phyloP scores from a whole-genome alignment of 495 filamentous ascomycete genomes.

The Daldinia loculata region DNA sequence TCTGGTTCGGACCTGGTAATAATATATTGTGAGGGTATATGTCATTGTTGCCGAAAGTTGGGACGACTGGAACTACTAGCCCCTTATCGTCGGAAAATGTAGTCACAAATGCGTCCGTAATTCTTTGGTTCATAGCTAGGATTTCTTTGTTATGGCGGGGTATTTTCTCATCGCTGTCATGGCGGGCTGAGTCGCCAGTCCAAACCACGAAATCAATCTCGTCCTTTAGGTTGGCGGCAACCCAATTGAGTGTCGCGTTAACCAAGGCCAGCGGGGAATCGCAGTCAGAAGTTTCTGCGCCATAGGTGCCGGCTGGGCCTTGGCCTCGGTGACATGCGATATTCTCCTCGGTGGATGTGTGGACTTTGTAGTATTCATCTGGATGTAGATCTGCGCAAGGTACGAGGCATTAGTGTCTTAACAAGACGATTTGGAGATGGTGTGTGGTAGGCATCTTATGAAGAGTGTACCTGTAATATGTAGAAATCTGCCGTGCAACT shows the following conservation, averaged over 20 bases:
- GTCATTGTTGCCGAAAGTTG: slow-evolving; percentile 96
- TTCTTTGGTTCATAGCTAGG: slow-evolving; percentile 72
- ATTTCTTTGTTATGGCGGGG: slow-evolving; percentile 81
- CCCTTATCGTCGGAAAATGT: slow-evolving; percentile 69
- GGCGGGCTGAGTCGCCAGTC: slow-evolving; percentile 95
- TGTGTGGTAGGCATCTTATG: slow-evolving; percentile 28
- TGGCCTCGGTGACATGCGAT: slow-evolving; percentile 80
- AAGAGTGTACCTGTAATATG: slow-evolving; percentile 83
- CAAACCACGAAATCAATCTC: slow-evolving; percentile 94
- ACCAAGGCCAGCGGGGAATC: slow-evolving; percentile 82
- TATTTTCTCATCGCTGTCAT: slow-evolving; percentile 88
- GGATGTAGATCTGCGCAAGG: slow-evolving; percentile 80
- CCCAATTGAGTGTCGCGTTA: slow-evolving; percentile 92
- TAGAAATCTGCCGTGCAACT: slow-evolving; percentile 83
- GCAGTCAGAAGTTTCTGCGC: slow-evolving; percentile 86
- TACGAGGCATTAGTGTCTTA: slow-evolving; percentile 19
- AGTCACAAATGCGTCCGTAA: slow-evolving; percentile 78
- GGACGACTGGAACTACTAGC: slow-evolving; percentile 80
- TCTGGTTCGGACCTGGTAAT: slow-evolving; percentile 80
- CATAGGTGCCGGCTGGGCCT: slow-evolving; percentile 81
- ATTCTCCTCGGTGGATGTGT: slow-evolving; percentile 72
- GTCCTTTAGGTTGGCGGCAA: slow-evolving; percentile 82
- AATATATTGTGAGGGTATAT: slow-evolving; percentile 98
- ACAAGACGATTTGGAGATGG: slow-evolving; percentile 8
- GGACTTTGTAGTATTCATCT: slow-evolving; percentile 81